phyloP scores from a whole-genome alignment of 352 stramenopile species.

The Pythium oligandrum region DNA sequence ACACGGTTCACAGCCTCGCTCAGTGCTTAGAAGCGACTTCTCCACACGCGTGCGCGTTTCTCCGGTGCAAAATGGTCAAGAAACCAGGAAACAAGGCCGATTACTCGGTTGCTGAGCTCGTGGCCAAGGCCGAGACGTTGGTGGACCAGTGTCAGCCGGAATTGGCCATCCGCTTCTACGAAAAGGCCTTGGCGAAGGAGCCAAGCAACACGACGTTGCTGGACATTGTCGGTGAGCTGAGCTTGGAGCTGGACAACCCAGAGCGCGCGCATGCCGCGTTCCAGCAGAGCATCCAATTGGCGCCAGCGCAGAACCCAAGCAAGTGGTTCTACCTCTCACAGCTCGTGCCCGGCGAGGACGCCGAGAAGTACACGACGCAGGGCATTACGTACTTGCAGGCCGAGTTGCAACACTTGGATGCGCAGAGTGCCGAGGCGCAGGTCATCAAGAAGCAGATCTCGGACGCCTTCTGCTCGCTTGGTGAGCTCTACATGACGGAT shows the following conservation, averaged over 20 bases:
- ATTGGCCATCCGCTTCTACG: slow-evolving; percentile 79
- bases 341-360: slow-evolving; percentile 68
- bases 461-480: slow-evolving; percentile 92
- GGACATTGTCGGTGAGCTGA: slow-evolving; percentile 75
- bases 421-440: slow-evolving; percentile 41
- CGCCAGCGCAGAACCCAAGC: slow-evolving; percentile 63
- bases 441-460: slow-evolving; percentile 90
- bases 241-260: slow-evolving; percentile 77
- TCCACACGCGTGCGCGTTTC: not conserved
- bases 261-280: slow-evolving; percentile 72
- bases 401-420: slow-evolving; percentile 38
- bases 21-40: not conserved
- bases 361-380: slow-evolving; percentile 59
- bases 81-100: slow-evolving; percentile 18
- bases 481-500: slow-evolving; percentile 98
- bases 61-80: slow-evolving; percentile 24
- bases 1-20: not conserved
- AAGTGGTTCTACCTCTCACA: slow-evolving; percentile 87
- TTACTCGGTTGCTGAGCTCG: slow-evolving; percentile 64
- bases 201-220: slow-evolving; percentile 65
- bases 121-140: slow-evolving; percentile 77
- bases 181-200: slow-evolving; percentile 70
- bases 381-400: slow-evolving; percentile 64
- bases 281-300: slow-evolving; percentile 59
- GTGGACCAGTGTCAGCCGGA: slow-evolving; percentile 85